Conservation (phyloP, 2,329 filamentous ascomycete genomes). For the Colletotrichum tabaci region DNA sequence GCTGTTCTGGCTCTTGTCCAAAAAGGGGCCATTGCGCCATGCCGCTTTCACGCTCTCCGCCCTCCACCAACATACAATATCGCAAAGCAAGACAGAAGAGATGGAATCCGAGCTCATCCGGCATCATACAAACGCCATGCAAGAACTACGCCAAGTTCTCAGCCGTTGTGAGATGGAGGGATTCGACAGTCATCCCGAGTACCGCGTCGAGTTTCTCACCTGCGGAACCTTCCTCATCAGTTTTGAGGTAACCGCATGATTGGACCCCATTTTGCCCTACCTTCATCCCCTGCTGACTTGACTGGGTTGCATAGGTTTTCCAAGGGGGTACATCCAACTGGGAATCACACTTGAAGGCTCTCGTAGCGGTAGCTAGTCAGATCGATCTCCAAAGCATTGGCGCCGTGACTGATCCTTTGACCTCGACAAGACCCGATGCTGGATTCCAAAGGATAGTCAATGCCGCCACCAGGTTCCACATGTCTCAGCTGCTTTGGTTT, state of each 20-base stretch:
- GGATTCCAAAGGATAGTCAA: constrained; percentile 26
- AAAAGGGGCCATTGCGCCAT: constrained; percentile 45
- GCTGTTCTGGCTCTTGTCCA: constrained; percentile 46
- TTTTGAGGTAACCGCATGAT: constrained; percentile 44
- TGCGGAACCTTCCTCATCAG: constrained; percentile 48
- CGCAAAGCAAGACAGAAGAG: constrained; percentile 40
- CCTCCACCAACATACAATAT: constrained; percentile 47
- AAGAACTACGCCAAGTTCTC: constrained; percentile 45
- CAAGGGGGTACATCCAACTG: constrained; percentile 35
- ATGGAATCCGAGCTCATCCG: constrained; percentile 44
- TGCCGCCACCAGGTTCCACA: constrained; percentile 36
- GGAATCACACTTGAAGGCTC: constrained; percentile 34
- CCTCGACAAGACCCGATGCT: not conserved
- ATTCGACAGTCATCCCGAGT: constrained; percentile 37
- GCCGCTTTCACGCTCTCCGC: constrained; percentile 48
- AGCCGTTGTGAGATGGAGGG: constrained; percentile 27
- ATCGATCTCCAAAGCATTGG: constrained; percentile 7
- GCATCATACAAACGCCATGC: constrained; percentile 48
- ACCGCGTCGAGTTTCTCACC: constrained; percentile 47
- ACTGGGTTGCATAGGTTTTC: constrained; percentile 20
- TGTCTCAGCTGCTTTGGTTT: constrained; percentile 37
- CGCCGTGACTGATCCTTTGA: not conserved
- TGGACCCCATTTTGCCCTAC: not conserved
- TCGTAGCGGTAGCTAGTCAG: constrained; percentile 18
- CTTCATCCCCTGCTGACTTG: constrained; percentile 1